A percentile compares a stretch with the other conserved stretches of the same genome.
Evolutionary conservation across 2,329 filamentous ascomycete species (phyloP).

Genomic region (Scorias spongiosa): DNA sequence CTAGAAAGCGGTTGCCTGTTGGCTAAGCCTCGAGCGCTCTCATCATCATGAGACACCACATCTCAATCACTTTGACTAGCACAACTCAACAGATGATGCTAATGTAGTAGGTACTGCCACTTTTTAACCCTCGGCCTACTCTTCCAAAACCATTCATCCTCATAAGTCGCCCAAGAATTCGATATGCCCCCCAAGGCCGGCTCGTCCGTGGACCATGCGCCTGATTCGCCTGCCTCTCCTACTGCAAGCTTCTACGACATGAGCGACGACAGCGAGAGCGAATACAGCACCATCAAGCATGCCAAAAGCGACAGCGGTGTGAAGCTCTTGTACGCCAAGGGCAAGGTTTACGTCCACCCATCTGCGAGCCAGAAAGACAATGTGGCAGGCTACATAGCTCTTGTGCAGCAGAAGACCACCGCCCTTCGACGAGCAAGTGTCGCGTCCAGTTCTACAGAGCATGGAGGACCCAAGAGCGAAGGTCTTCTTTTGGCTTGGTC

Average conservation of each 20-base stretch:
- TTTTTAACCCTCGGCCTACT: too few relatives aligned
- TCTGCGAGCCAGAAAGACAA: conserved; percentile 90
- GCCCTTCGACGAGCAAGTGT: conserved; percentile 22
- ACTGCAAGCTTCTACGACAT: conserved; percentile 84
- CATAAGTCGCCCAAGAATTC: neutral
- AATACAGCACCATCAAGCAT: conserved; percentile 86
- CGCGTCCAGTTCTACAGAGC: conserved; percentile 12
- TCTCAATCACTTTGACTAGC: too few relatives aligned
- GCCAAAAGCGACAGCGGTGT: conserved; percentile 64
- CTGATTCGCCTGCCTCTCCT: conserved; percentile 45
- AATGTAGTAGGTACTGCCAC: too few relatives aligned
- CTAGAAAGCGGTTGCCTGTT: neutral
- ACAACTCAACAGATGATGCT: too few relatives aligned
- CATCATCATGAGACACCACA: too few relatives aligned
- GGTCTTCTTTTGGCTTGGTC: conserved; percentile 81
- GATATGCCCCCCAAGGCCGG: neutral
- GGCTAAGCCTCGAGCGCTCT: neutral
- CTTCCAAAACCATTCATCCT: neutral
- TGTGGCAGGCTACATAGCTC: conserved; percentile 80
- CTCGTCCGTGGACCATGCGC: neutral
- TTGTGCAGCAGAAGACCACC: conserved; percentile 66
- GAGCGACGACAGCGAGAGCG: conserved; percentile 90
- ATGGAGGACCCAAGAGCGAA: neutral
- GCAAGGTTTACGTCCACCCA: conserved; percentile 97
- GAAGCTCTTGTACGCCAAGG: conserved; percentile 89